Conservation (phyloP, 2,329 filamentous ascomycete species). For the Sclerotinia trifoliorum region DNA sequence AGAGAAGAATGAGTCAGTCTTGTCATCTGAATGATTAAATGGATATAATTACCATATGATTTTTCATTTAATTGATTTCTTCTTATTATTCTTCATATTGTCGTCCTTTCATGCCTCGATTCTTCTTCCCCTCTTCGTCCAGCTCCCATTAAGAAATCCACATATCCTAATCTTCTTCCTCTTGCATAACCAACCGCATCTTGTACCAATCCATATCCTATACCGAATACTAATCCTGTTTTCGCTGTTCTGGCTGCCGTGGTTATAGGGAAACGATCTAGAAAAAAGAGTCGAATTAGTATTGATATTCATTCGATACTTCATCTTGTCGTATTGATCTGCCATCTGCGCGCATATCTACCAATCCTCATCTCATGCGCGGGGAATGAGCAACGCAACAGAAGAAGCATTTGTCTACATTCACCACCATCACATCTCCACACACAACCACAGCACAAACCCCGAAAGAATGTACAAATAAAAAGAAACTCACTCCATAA, state of each 20-base stretch:
- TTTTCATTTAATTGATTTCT: not conserved
- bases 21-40: not conserved
- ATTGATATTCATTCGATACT: not conserved
- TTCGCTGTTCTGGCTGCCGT: slow-evolving; percentile 76
- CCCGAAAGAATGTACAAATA: not conserved
- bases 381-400: not conserved
- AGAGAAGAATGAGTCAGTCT: not conserved
- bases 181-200: slow-evolving; percentile 68
- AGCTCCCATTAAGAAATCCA: slow-evolving; percentile 62
- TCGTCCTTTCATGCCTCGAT: not conserved
- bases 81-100: not conserved
- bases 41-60: not conserved
- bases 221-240: slow-evolving; percentile 73
- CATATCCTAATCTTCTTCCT: slow-evolving; percentile 71
- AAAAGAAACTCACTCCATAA: slow-evolving; percentile 64
- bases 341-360: slow-evolving; percentile 12
- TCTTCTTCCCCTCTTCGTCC: slow-evolving; percentile 31
- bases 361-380: not conserved
- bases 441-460: not conserved
- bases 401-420: not conserved
- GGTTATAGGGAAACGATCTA: slow-evolving; percentile 77
- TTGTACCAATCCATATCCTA: slow-evolving; percentile 78
- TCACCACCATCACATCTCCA: not conserved
- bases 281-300: slow-evolving; percentile 18
- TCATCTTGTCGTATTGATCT: not conserved